Conservation (phyloP, 495 filamentous ascomycete species). For the Parachaetomium inaequale region DNA sequence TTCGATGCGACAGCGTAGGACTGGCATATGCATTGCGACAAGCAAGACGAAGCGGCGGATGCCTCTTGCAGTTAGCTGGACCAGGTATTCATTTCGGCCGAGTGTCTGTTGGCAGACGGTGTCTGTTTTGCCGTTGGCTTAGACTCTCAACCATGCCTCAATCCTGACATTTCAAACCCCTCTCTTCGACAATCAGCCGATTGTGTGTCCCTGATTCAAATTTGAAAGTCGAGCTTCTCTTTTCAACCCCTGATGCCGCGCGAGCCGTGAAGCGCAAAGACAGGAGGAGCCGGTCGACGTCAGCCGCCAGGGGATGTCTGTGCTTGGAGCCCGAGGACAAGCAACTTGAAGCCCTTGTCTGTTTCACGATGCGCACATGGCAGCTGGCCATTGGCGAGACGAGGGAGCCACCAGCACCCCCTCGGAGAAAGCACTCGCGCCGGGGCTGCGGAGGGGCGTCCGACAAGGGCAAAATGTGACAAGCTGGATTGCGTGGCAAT, state of each 20-base stretch:
- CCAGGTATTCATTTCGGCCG: no score
- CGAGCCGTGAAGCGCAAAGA: no score
- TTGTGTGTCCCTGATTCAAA: background rate
- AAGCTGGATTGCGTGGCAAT: background rate
- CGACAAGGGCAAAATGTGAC: background rate
- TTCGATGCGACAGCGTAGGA: background rate
- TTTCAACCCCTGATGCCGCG: background rate
- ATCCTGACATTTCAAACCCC: no score
- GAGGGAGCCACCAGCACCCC: background rate
- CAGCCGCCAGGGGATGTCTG: background rate
- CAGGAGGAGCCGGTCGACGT: no score
- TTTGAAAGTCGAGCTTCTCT: background rate
- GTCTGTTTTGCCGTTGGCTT: no score
- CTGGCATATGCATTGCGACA: no score
- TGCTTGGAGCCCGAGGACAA: no score
- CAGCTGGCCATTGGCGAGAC: slow-evolving; percentile 2
- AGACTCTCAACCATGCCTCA: no score
- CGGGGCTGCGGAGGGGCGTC: slow-evolving; percentile 1
- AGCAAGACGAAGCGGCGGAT: no score
- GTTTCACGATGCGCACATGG: slow-evolving; percentile 12
- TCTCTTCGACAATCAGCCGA: no score
- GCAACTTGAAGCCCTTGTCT: background rate
- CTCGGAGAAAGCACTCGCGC: background rate
- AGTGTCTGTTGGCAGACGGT: no score
- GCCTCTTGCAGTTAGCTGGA: no score